Evolutionary conservation across 768 basidiomycete species (phyloP).

Genomic region (Plicaturopsis crispa): DNA sequence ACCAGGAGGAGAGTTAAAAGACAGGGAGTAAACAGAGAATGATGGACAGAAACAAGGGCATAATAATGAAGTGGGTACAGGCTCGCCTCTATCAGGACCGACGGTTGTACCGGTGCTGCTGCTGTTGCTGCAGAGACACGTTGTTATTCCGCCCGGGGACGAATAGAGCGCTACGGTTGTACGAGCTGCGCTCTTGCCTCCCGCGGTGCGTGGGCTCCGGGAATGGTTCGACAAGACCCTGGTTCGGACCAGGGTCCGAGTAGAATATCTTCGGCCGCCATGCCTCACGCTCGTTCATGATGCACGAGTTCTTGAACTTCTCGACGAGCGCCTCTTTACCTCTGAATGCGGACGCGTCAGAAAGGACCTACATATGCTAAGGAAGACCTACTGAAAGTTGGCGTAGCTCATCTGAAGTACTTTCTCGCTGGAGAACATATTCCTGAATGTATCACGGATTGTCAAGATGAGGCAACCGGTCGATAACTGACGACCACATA

Average conservation of each 20-base stretch:
- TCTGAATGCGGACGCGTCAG: conserved; percentile 25
- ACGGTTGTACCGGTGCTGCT: conserved; percentile 13
- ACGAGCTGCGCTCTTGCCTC: conserved; percentile 76
- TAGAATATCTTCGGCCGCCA: conserved; percentile 86
- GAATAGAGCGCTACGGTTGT: conserved; percentile 68
- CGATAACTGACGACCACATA: conserved; percentile 21
- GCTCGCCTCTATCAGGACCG: background rate
- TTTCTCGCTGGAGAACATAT: conserved; percentile 89
- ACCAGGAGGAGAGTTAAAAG: no score
- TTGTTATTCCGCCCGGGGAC: conserved; percentile 33
- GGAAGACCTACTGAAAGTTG: conserved; percentile 73
- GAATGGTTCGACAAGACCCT: conserved; percentile 76
- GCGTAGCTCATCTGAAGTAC: conserved; percentile 89
- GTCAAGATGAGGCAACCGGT: background rate
- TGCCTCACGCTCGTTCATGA: conserved; percentile 80
- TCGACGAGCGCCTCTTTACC: conserved; percentile 88
- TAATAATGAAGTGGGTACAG: background rate
- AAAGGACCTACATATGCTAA: conserved; percentile 1
- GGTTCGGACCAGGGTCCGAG: conserved; percentile 58
- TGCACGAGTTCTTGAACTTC: conserved; percentile 87
- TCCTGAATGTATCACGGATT: conserved; percentile 37
- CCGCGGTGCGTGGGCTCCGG: conserved; percentile 75
- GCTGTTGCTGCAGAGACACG: conserved; percentile 8
- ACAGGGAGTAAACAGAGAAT: no score
- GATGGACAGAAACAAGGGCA: no score